Base-by-base conservation (phyloP, 2,329 filamentous ascomycete genomes). In the Tolypocladium ovalisporum region DNA sequence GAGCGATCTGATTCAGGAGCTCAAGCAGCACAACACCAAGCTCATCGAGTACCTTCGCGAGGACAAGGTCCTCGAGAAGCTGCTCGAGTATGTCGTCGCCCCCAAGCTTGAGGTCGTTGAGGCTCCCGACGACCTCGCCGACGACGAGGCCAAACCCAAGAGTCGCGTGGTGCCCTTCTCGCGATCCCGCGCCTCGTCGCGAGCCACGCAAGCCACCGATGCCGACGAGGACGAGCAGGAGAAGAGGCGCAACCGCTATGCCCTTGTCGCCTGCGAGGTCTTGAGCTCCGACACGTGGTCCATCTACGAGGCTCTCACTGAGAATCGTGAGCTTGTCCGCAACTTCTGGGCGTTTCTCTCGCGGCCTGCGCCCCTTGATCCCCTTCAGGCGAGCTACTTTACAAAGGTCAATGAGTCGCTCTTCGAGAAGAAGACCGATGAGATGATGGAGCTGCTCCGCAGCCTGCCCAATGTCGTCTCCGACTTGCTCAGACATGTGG, bases 361-460 rank as follows among this genome's bases (percentile, higher is more conserved):
- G 69, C 83, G 86, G 57, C 83, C 89, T n/a, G 82, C 90, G 13
- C 90, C 93, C 3, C 81, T 99, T 57, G 93, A 97, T 70, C 89
- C 93, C 40, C 81, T 97, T 7, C 93, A 97, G 73, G 93, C 94
- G 22, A 92, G 92, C 67, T 99, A 99, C 71, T 99, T 99, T 70
- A 97, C 93, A 57, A 99, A 97, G 70, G 92, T 99, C 68, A 97
- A 97, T 72, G 94, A 99, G 75, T 89, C 90, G n/a, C 76, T 99
- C 24, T 87, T 99, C 57, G 94, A 97, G 71, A 95, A 94, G 75
- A 97, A 97, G 80, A 97, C 95, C 7, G 90, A 95, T 67, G 93
- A 97, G 62, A 99, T 97, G 93, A 79, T 97, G 63, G 85, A 87
- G 22, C 85, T 99, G 60, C 84, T 99, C 72, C 95, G 91, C 70